Base-by-base conservation (phyloP, 2,329 filamentous ascomycete species). In the Intubia oerlemansii region DNA sequence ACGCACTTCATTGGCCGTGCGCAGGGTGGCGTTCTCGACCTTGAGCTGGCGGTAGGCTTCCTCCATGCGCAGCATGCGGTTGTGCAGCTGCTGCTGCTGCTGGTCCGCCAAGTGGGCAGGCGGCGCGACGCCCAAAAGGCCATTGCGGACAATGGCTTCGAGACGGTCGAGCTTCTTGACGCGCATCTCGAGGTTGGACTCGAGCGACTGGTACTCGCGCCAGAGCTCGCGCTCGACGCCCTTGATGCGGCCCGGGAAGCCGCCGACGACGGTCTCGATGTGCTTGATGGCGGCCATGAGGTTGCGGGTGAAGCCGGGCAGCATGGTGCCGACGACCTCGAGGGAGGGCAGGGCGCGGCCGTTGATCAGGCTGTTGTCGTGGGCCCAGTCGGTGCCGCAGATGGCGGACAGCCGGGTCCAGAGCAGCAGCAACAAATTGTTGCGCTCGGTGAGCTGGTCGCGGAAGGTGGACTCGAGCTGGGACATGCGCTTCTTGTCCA, bases 381-480 rank as follows among this genome's bases (percentile, higher is more conserved):
- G 78, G 5, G 78, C 69, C 85, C 88, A 98, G 44, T 95, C 88
- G 0, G 70, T 65, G 9, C 88, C 88, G 42, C 88, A 95, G 24
- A 95, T 62, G 1, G 68, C 62, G 4, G 80, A 84, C 7, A 98
- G 62, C 25, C 78, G 67, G 37, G 85, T 85, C 88, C 88, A 98
- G 5, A 95, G 56, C n/a, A 70, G 63, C 14, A 93, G 65, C 12
- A 95, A 62, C 29, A 98, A 58, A 34, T 79, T 76, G 51, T 95
- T 93, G 31, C 88, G 73, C 51, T 95, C 88, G 24, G 64, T 66
- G 22, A 95, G 62, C 51, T 95, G 82, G 29, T 93, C 84, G 40
- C 76, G 78, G 50, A 80, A 78, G 33, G 73, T 68, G 37, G 71
- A 62, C 49, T 98, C 88, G 7, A 93, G 61, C 30, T 64, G 59